Evolutionary conservation across 371 early-diverging fungal species (phyloP).

Genomic region (Actinomortierella wolfii): DNA sequence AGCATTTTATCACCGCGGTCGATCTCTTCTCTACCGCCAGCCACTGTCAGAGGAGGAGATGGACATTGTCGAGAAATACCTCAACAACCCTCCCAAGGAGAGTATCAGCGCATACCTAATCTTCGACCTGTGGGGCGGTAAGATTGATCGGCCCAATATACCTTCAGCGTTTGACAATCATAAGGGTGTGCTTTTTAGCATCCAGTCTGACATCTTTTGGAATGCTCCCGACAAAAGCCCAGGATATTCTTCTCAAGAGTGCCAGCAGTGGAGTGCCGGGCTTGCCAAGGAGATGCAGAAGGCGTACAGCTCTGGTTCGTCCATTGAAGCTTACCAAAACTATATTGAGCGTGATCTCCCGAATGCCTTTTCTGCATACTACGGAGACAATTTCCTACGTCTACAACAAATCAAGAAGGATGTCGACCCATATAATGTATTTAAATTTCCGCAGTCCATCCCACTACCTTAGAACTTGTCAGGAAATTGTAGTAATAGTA

Average conservation of each 20-base stretch:
- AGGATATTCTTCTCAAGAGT: constrained; percentile 16
- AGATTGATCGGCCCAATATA: constrained; percentile 2
- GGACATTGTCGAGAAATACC: constrained; percentile 29
- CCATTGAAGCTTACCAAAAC: constrained; percentile 39
- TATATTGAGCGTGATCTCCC: constrained; percentile 39
- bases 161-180: too few species aligned
- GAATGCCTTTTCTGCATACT: constrained; percentile 39
- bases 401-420: constrained; percentile 37
- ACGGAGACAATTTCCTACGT: constrained; percentile 30
- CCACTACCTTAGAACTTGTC: constrained; percentile 10
- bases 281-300: constrained; percentile 29
- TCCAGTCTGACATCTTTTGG: constrained; percentile 45
- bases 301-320: constrained; percentile 11
- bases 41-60: constrained; percentile 20
- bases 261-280: constrained; percentile 18
- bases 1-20: constrained; percentile 6
- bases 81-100: constrained; percentile 8
- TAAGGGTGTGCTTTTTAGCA: constrained; percentile 1
- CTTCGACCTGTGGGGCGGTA: constrained; percentile 44
- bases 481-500: too few species aligned
- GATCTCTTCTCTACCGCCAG: constrained; percentile 26
- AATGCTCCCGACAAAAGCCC: constrained; percentile 12
- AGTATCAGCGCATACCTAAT: constrained; percentile 31
- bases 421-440: constrained; percentile 40
- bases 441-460: constrained; percentile 46